Base-by-base conservation (phyloP, 208 protist species). In the Endotrypanum monterogeii region DNA sequence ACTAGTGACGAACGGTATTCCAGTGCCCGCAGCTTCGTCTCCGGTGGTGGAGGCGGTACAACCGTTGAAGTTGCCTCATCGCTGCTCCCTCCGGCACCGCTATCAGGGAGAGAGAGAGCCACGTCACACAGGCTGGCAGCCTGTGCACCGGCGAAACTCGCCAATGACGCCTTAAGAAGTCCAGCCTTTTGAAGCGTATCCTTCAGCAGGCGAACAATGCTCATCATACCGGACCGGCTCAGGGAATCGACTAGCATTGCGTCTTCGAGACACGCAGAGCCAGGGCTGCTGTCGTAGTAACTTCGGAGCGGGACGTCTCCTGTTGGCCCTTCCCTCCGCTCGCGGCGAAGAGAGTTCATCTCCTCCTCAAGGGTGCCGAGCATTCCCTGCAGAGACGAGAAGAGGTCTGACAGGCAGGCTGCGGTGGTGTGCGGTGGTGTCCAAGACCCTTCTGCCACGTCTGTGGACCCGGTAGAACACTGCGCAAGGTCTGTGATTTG, bases 401-500 rank as follows among this genome's bases (percentile, higher is more conserved):
- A 75, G 25, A 68, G 71, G 6, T 55, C 57, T 12, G 62, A 28
- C 23, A 76, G 63, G 28, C 28, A 35, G 20, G 71, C 32, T 0
- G 30, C 12, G 1, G 54, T 50, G 14, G 63, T 51, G 20, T 54
- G 68, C 41, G 57, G 25, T 28, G 25, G 52, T 20, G 30, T 23
- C 1, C 48, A n/a, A 30, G 41, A 18, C 11, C 7, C 37, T 14
- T 46, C 54, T 25, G 41, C 39, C 32, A 12, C 25, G 1, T 11
- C 4, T 30, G 11, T 28, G 14, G 57, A 8, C 18, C 18, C 56
- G 18, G n/a, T 8, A 0, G 51, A 25, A 14, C 18, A 23, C 54
- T 78, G 67, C 5, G 52, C 66, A 9, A 90, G 77, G 14, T 77
- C 73, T 1, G 78, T 66, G 20, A 95, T 55, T n/a, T 83, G 78